These are phyloP conservation scores for Solanum hybrid DNA, from an alignment of 305 asterid genomes.

Conservation along the genomic window DNA sequence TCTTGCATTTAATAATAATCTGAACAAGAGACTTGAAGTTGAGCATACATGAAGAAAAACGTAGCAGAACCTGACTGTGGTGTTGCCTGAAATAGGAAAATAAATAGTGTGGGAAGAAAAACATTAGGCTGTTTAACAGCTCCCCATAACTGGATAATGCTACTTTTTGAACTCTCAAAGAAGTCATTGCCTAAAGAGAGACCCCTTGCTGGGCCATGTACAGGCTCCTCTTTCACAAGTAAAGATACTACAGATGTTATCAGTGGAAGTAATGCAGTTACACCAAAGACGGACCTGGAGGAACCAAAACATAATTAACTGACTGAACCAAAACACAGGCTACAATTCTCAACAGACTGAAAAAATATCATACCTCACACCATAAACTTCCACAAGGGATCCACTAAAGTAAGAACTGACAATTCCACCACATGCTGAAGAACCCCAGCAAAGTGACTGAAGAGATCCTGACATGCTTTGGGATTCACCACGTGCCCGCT, in stretches of 20 bases:
- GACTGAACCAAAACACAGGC: background rate
- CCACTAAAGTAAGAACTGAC: constrained; percentile 93
- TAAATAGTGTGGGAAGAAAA: constrained; percentile 74
- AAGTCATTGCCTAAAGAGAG: constrained; percentile 25
- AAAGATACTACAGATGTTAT: constrained; percentile 86
- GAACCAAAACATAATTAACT: background rate
- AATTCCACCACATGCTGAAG: constrained; percentile 83
- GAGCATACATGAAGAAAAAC: constrained; percentile 87
- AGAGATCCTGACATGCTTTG: constrained; percentile 96
- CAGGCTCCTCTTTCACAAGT: constrained; percentile 77
- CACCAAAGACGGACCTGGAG: constrained; percentile 82
- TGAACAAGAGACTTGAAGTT: constrained; percentile 4
- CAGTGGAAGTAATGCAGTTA: constrained; percentile 85
- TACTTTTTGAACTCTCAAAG: constrained; percentile 46
- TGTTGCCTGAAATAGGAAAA: constrained; percentile 91
- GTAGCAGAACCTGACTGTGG: constrained; percentile 94
- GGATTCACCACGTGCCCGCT: constrained; percentile 96
- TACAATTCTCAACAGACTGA: background rate
- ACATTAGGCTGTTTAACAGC: constrained; percentile 69
- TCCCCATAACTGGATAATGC: constrained; percentile 51
- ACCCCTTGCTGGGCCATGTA: constrained; percentile 26
- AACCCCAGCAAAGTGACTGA: constrained; percentile 96
- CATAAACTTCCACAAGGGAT: constrained; percentile 78
- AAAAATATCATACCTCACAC: constrained; percentile 55
- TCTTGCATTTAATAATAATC: background rate